Percentiles rank a stretch among this genome's conserved stretches.
Evolutionary conservation across 306 rosid genomes (phyloP).

Genomic region (Dryas alaskensis): DNA sequence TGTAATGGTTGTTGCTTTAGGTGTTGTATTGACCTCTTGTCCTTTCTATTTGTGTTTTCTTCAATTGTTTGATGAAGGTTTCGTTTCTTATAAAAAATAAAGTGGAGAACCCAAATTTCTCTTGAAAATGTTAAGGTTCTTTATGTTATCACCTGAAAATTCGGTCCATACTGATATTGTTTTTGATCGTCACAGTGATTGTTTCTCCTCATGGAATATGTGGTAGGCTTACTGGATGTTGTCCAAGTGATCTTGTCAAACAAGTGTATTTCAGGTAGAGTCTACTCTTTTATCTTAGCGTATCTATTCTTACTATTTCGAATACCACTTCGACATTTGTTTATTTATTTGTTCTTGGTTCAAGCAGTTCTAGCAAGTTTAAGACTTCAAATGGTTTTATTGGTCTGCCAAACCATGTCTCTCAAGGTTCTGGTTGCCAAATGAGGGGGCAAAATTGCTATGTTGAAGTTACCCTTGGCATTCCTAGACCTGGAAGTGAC

Average conservation of each 20-base stretch:
- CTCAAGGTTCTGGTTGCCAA: constrained; percentile 83
- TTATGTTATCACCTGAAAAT: neutral
- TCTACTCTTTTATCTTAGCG: constrained; percentile 12
- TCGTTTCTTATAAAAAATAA: too few relatives aligned
- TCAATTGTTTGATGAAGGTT: too few relatives aligned
- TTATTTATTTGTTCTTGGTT: constrained; percentile 11
- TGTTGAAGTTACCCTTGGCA: constrained; percentile 89
- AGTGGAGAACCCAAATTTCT: too few relatives aligned
- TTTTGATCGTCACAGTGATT: constrained; percentile 56
- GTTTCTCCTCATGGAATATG: constrained; percentile 98
- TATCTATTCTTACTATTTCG: neutral
- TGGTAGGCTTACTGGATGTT: constrained; percentile 91
- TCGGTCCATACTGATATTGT: constrained; percentile 28
- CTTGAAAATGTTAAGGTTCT: neutral
- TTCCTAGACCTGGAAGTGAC: constrained; percentile 59
- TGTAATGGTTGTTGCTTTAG: too few relatives aligned
- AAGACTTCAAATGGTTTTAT: constrained; percentile 69
- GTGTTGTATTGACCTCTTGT: too few relatives aligned
- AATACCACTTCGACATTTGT: constrained; percentile 3
- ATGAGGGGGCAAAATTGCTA: constrained; percentile 77
- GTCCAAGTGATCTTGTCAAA: constrained; percentile 87
- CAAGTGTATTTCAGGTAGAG: constrained; percentile 74
- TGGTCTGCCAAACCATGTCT: constrained; percentile 73
- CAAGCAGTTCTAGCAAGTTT: constrained; percentile 64
- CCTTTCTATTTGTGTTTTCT: neutral